Percentiles rank a stretch among this genome's conserved stretches.
phyloP scores from a whole-genome alignment of 2,329 filamentous ascomycete genomes.

The Diaporthe destruens region DNA sequence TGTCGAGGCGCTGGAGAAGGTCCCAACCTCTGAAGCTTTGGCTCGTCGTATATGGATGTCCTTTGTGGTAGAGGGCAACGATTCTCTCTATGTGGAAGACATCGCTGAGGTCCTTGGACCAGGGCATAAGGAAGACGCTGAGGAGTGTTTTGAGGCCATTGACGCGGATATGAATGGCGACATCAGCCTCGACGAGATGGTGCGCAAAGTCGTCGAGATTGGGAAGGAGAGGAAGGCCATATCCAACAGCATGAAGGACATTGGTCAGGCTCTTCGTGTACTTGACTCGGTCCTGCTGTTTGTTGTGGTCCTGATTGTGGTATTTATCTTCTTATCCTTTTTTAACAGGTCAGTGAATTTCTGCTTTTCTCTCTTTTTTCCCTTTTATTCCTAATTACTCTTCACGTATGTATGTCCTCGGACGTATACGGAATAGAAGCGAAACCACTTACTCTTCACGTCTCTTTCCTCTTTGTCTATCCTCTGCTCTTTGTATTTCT shows the following conservation, averaged over 20 bases:
- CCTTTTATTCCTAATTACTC: too few relatives aligned
- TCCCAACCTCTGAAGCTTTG: conserved; percentile 86
- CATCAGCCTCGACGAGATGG: conserved; percentile 95
- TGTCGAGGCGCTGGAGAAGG: conserved; percentile 88
- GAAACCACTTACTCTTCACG: too few relatives aligned
- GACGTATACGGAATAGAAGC: too few relatives aligned
- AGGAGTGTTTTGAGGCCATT: conserved; percentile 84
- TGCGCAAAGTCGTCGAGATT: conserved; percentile 86
- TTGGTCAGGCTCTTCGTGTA: conserved; percentile 92
- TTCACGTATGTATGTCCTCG: too few relatives aligned
- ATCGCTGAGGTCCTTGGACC: conserved; percentile 88
- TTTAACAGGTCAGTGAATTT: conserved; percentile 69
- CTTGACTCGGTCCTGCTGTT: conserved; percentile 88
- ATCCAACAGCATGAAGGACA: conserved; percentile 94
- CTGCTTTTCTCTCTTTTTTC: not conserved
- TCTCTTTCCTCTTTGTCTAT: too few relatives aligned
- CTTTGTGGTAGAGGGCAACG: conserved; percentile 90
- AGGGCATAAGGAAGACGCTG: conserved; percentile 80
- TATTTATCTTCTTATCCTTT: conserved; percentile 91
- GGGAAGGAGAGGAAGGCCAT: conserved; percentile 90
- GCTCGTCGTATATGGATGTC: conserved; percentile 98
- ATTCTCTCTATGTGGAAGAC: conserved; percentile 83
- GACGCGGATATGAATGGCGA: conserved; percentile 94
- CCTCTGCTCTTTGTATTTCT: too few relatives aligned
- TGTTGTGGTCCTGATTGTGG: conserved; percentile 81